These are phyloP conservation scores for Aspergillus homomorphus DNA, from an alignment of 495 filamentous ascomycete species.

Conservation along the genomic window DNA sequence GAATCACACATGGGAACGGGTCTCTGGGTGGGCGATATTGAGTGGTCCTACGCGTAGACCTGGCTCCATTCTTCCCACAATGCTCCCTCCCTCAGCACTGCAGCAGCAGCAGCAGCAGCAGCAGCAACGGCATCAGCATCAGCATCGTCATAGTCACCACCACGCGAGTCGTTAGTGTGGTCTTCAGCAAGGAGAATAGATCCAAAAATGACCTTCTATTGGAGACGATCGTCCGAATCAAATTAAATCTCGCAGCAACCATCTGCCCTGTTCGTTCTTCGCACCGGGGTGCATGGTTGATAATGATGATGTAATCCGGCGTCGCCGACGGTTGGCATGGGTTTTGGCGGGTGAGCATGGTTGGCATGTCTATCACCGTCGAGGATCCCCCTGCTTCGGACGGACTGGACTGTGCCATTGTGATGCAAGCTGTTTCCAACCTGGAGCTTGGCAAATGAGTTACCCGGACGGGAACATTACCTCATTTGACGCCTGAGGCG, in stretches of 20 bases:
- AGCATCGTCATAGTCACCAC: not conserved
- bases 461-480: slow-evolving; percentile 6
- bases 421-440: slow-evolving; percentile 1
- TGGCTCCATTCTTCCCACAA: not conserved
- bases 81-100: not conserved
- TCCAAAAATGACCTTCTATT: not conserved
- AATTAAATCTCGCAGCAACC: slow-evolving; percentile 3
- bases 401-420: slow-evolving; percentile 1
- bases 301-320: slow-evolving; percentile 8
- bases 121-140: not conserved
- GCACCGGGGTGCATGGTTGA: not conserved
- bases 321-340: slow-evolving; percentile 6
- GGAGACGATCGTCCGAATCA: not conserved
- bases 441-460: not conserved
- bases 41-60: not conserved
- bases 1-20: slow-evolving; percentile 19
- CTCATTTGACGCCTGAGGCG: not conserved
- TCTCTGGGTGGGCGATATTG: not conserved
- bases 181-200: not conserved
- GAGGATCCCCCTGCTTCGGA: not conserved
- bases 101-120: not conserved
- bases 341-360: not conserved
- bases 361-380: not conserved
- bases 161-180: not conserved
- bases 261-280: not conserved